A percentile compares a stretch with the other conserved stretches of the same genome.
Evolutionary conservation across 495 filamentous ascomycete genomes (phyloP).

Genomic region (Penicillium pulvis): DNA sequence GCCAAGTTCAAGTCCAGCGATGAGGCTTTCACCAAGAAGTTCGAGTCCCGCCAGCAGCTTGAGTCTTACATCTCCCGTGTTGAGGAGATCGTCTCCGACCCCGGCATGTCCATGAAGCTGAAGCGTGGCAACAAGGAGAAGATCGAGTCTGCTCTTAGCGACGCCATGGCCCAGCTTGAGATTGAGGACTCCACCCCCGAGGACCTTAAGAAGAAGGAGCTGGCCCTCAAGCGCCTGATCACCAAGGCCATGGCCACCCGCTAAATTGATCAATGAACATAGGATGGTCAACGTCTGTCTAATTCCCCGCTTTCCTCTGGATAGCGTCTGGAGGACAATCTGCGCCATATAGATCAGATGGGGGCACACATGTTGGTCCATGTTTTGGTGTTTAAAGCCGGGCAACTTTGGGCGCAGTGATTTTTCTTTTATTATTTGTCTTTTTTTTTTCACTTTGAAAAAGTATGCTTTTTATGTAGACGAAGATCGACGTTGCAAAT

Average conservation of each 20-base stretch:
- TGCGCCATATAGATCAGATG: slow-evolving; percentile 29
- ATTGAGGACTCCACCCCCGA: slow-evolving; percentile 86
- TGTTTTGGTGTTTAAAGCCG: slow-evolving; percentile 35
- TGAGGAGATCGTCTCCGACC: slow-evolving; percentile 97
- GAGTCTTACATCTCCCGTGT: slow-evolving; percentile 99
- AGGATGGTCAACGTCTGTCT: slow-evolving; percentile 25
- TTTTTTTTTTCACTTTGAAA: slow-evolving; percentile 29
- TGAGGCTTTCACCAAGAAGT: slow-evolving; percentile 98
- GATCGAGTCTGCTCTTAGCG: slow-evolving; percentile 90
- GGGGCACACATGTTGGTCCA: slow-evolving; percentile 21
- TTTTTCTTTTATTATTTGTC: slow-evolving; percentile 20
- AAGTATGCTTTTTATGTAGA: slow-evolving; percentile 42
- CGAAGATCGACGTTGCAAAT: slow-evolving; percentile 40
- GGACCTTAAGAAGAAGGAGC: slow-evolving; percentile 99
- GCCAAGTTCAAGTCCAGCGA: slow-evolving; percentile 99
- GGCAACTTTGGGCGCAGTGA: slow-evolving; percentile 34
- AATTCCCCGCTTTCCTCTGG: slow-evolving; percentile 12
- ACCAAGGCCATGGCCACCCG: slow-evolving; percentile 95
- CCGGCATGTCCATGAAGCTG: slow-evolving; percentile 91
- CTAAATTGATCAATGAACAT: slow-evolving; percentile 52
- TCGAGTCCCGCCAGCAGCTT: slow-evolving; percentile 97
- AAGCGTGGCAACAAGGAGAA: slow-evolving; percentile 99
- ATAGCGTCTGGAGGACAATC: slow-evolving; percentile 20
- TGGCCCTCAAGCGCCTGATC: slow-evolving; percentile 94
- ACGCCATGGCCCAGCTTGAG: slow-evolving; percentile 86